Evolutionary conservation across 306 rosid species (phyloP).

Genomic region (Cucumis cinereus): DNA sequence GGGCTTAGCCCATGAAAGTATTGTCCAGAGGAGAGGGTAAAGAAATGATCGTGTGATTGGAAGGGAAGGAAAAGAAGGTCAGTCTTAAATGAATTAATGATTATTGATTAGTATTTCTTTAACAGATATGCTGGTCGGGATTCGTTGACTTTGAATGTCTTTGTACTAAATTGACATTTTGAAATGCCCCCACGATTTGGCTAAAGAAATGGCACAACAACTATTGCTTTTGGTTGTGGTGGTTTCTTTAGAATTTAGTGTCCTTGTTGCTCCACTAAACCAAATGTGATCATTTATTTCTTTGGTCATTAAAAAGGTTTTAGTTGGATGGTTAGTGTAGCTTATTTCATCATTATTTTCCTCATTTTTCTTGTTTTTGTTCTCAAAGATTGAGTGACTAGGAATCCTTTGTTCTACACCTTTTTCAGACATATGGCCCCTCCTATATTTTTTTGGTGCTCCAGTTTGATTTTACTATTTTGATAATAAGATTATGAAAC

Average conservation of each 20-base stretch:
- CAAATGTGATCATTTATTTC: background rate
- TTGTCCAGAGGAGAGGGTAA: background rate
- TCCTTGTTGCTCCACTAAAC: conserved; percentile 1
- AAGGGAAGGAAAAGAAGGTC: background rate
- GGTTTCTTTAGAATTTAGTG: background rate
- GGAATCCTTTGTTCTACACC: background rate
- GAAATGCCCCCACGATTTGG: background rate
- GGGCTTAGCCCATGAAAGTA: background rate
- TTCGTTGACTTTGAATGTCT: conserved; percentile 4
- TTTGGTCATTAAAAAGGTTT: background rate
- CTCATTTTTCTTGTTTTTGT: background rate
- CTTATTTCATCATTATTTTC: background rate
- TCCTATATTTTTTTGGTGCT: background rate
- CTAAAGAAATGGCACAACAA: background rate
- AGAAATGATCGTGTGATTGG: background rate
- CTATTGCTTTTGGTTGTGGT: background rate
- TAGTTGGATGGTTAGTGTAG: background rate
- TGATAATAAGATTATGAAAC: background rate
- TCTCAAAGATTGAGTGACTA: background rate
- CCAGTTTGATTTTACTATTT: background rate
- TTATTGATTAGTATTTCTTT: background rate
- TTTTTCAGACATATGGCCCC: background rate
- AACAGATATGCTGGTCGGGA: background rate
- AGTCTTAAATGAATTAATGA: background rate
- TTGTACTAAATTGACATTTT: background rate